Evolutionary conservation across 2,329 filamentous ascomycete species (phyloP), one percentile per base, ranked within the genome.

Genomic region (Xylariales sp.): DNA sequence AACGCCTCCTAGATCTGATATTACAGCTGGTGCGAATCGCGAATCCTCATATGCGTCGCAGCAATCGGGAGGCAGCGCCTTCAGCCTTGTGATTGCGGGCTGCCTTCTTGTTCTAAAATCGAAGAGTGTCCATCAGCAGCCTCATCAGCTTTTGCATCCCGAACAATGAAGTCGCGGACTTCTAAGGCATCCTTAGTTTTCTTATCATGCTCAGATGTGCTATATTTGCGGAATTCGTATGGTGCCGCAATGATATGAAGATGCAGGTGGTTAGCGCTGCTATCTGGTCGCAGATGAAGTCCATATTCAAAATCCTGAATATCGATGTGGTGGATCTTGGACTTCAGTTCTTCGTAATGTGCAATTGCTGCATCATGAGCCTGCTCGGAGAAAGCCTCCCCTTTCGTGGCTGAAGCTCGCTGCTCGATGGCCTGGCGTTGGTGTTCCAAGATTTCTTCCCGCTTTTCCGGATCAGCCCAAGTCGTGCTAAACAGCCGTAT

Each of bases 111-210:
- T n/a, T n/a, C n/a, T n/a, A n/a, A n/a, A n/a, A n/a, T n/a, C n/a
- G n/a, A n/a, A n/a, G n/a, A n/a, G n/a, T n/a, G n/a, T n/a, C n/a
- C n/a, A n/a, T n/a, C n/a, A n/a, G n/a, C n/a, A n/a, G n/a, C n/a
- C n/a, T n/a, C n/a, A n/a, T n/a, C n/a, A n/a, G n/a, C n/a, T n/a
- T n/a, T n/a, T n/a, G n/a, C n/a, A n/a, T 33, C 38, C 18, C 20
- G 8, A 4, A 20, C 25, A 22, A 40, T 40, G 19, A 40, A 32
- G 21, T 40, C 38, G 21, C 39, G 32, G 14, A 42, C 39, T 16
- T 42, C 39, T 10, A 18, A 14, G 5, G 39, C 39, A 31, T 42
- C 39, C 20, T 35, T 42, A n/a, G 39, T 35, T 18, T 42, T 42
- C 14, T 35, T 35, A 22, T 42, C 39, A 20, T 42, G 39, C 20